Conservation (phyloP, 1,284 basidiomycete species). For the Ceratobasidium sp. region DNA sequence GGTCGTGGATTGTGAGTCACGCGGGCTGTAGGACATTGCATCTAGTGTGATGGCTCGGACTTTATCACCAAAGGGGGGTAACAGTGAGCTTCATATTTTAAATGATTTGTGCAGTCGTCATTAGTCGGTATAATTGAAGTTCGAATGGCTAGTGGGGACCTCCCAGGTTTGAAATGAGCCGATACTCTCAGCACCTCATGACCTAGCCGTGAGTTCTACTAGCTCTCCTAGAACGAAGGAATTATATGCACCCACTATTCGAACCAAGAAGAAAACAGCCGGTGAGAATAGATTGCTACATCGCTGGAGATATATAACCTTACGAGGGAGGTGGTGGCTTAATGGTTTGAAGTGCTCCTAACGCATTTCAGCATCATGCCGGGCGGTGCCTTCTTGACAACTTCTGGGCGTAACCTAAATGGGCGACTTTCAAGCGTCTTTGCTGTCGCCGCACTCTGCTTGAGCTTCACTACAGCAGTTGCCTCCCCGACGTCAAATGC, state of each 20-base stretch:
- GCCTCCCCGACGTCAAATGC: neutral
- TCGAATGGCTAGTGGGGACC: no score
- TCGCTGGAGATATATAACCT: no score
- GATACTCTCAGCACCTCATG: neutral
- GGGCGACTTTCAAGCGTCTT: no score
- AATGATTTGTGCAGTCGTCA: neutral
- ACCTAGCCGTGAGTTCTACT: neutral
- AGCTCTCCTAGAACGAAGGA: neutral
- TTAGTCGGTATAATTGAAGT: neutral
- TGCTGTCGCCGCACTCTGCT: neutral
- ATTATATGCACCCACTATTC: no score
- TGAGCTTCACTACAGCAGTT: neutral
- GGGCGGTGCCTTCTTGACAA: no score
- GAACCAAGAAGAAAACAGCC: neutral
- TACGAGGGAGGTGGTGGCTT: no score
- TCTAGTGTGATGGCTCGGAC: neutral
- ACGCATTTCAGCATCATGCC: no score
- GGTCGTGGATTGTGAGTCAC: neutral
- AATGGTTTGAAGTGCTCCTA: no score
- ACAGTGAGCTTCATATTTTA: slow-evolving; percentile 4
- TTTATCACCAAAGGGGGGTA: neutral
- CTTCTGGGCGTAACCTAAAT: no score
- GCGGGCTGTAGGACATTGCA: neutral
- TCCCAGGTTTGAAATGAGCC: neutral
- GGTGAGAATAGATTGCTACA: neutral